Conservation (phyloP, 257 asterid species). For the Solanum infundibuliforme region DNA sequence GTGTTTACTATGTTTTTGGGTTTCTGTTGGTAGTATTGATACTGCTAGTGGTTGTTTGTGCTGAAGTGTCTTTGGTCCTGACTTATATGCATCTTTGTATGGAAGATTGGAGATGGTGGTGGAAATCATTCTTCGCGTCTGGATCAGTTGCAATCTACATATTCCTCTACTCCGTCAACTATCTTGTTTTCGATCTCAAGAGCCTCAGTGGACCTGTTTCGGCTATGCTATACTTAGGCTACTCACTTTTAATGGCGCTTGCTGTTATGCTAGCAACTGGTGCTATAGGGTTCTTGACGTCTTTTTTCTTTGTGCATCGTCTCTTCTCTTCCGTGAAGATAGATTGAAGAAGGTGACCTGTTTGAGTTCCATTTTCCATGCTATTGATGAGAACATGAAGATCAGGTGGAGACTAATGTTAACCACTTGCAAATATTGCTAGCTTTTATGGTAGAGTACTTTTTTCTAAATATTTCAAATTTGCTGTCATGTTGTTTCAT, state of each 20-base stretch:
- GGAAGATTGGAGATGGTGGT: slow-evolving; percentile 21
- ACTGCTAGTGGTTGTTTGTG: slow-evolving; percentile 8
- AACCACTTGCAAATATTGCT: neutral
- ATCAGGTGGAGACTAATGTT: neutral
- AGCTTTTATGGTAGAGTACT: neutral
- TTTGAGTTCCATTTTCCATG: neutral
- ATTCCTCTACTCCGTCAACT: slow-evolving; percentile 12
- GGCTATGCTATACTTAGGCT: slow-evolving; percentile 12
- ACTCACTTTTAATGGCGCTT: slow-evolving; percentile 8
- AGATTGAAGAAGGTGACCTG: neutral
- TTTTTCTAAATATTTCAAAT: neutral
- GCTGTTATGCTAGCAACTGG: slow-evolving; percentile 18
- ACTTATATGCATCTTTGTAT: slow-evolving; percentile 13
- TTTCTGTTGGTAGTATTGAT: slow-evolving; percentile 10
- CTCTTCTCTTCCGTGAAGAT: slow-evolving; percentile 16
- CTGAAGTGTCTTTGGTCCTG: slow-evolving; percentile 13
- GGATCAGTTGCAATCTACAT: slow-evolving; percentile 13
- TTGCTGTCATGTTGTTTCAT: neutral
- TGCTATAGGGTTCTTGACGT: slow-evolving; percentile 8
- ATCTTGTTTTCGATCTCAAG: slow-evolving; percentile 16
- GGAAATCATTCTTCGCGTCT: slow-evolving; percentile 17
- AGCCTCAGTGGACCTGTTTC: slow-evolving; percentile 13
- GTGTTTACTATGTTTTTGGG: slow-evolving; percentile 15
- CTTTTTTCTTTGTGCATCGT: slow-evolving; percentile 10
- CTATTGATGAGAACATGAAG: neutral